A percentile compares a stretch with the other conserved stretches of the same genome.
Conservation (phyloP, 1,139 yeast genomes). For the Protomyces inundatus region DNA sequence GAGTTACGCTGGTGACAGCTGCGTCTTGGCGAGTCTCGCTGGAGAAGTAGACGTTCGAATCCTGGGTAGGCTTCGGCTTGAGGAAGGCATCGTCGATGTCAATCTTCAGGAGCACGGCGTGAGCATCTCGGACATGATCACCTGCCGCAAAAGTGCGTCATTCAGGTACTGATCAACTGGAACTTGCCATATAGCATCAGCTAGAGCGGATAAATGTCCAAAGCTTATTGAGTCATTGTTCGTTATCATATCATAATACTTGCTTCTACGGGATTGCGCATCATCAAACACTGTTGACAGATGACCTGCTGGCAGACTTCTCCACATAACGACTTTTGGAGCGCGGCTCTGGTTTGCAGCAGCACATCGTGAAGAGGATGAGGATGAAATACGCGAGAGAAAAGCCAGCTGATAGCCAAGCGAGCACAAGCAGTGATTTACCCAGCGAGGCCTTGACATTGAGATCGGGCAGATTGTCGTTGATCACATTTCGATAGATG, state of each 20-base stretch:
- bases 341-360: not conserved
- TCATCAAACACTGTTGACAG: not conserved
- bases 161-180: no score
- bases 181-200: no score
- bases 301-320: not conserved
- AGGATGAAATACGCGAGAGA: not conserved
- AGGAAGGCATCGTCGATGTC: conserved; percentile 27
- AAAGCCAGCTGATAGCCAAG: not conserved
- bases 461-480: not conserved
- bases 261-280: no score
- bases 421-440: not conserved
- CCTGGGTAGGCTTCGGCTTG: conserved; percentile 14
- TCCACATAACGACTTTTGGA: not conserved
- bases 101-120: not conserved
- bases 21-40: conserved; percentile 23
- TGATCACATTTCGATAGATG: not conserved
- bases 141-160: no score
- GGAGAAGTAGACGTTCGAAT: conserved; percentile 22
- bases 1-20: conserved; percentile 62
- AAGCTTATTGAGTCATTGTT: no score
- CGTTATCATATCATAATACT: no score
- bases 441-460: not conserved
- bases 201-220: no score
- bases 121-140: no score
- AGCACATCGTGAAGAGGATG: not conserved